Base-by-base conservation (phyloP, 805 yeast genomes). In the Suhomyces kilbournensis region DNA sequence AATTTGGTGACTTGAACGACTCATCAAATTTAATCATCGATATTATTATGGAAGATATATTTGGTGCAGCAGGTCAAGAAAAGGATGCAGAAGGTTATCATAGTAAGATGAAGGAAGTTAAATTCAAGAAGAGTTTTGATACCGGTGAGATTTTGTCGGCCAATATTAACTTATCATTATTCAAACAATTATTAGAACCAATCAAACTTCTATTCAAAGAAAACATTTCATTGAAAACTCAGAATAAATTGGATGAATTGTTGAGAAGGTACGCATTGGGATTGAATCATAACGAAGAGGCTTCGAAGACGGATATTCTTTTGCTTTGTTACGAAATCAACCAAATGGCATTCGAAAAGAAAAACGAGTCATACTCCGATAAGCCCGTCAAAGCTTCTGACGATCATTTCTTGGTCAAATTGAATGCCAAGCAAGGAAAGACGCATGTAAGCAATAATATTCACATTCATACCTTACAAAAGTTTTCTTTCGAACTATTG, bases 31-130 rank as follows among this genome's bases (percentile, higher is more conserved):
- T 86, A 50, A 70, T 92, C 10, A 84, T 86, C 58, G 84, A 82
- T 20, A 75, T 90, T 14, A 77, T 92, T 20, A 93, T 93, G 97
- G 96, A 91, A 63, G 97, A 93, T 63, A 80, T 84, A 3, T 92
- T 94, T 68, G 99, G 99, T 22, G 80, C 86, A 8, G 88, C 96
- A 3, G 96, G 97, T 34, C 87, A 86, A 63, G 98, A 94, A 63
- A 93, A 94, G 65, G 98, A 94, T 57, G 92, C 94, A 4, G 97
- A 91, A 55, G 97, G 91, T 17, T 93, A 94, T 63, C 81, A 81
- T 49, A 85, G 89, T 28, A 84, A 85, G 55, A 88, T 91, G 84
- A 88, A 87, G 60, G 99, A 93, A 73, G 93, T 94, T 34, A 92
- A 90, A 65, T 85, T 83, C 57, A 90, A 89, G 63, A 90, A 90